Evolutionary conservation across 495 filamentous ascomycete species (phyloP), one percentile per base, ranked within the genome.

Genomic region (Penicillium robsamsonii): DNA sequence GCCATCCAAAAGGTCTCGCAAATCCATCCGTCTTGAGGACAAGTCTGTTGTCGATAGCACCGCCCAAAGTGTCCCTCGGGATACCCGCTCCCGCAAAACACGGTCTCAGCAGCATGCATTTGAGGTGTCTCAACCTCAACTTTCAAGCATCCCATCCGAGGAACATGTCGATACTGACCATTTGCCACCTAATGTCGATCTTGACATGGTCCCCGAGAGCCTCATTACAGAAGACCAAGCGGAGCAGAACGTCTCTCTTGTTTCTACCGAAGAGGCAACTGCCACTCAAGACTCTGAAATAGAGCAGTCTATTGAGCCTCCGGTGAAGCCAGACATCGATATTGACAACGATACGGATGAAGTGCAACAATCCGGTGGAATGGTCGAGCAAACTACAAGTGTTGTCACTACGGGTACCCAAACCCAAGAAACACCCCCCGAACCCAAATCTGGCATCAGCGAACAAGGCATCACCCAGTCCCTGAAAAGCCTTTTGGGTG

Each of bases 401-500:
- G 31, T 58, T 18, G 35, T 46, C 43, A 54, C 56, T 2, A 27
- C 46, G 66, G 48, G 68, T 43, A 51, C 53, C 9, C 65, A 71
- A 53, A 60, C 60, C 25, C 50, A 42, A 27, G 52, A 46, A 18
- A 12, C 60, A 43, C 20, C 43, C 22, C 43, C 53, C 11, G 49
- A 46, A n/a, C 25, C 38, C 17, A 31, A 55, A 27, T 17, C 50
- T 20, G 33, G 53, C 18, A 56, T 27, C 38, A 58, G 33, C 33
- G 62, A 66, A 22, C 29, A 51, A 10, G 62, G 58, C 40, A 79
- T 89, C 46, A 72, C 79, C 56, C 60, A 55, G 38, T 75, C 80
- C 18, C 70, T 89, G 5, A 76, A 70, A 29, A 73, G 64, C 12
- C 60, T 85, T 0, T 68, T 88, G 35, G 73, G 73, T 27, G 70